A percentile compares a stretch with the other conserved stretches of the same genome.
These are phyloP conservation scores for Craterostigma plantagineum DNA, from an alignment of 257 asterid genomes.

Conservation along the genomic window DNA sequence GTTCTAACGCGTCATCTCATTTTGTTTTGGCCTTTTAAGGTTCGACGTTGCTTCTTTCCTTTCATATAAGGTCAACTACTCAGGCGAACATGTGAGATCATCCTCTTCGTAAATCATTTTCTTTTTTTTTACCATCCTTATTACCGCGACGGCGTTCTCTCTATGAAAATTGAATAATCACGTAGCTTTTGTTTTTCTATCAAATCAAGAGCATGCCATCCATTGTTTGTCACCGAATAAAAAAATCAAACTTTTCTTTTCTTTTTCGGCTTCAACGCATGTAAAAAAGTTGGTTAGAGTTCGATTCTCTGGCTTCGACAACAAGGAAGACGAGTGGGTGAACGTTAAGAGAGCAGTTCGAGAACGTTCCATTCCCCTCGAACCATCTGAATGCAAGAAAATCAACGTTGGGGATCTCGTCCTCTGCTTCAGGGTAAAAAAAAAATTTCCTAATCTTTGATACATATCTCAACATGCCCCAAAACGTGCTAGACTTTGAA, in stretches of 20 bases:
- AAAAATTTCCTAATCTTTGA: conserved; percentile 3
- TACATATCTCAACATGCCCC: too few relatives aligned
- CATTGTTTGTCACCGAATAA: too few relatives aligned
- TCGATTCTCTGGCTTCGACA: conserved; percentile 64
- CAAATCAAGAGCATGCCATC: too few relatives aligned
- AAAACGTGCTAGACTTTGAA: too few relatives aligned
- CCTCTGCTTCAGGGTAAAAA: conserved; percentile 72
- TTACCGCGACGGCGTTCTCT: neutral
- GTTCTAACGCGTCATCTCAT: conserved; percentile 7
- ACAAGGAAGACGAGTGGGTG: conserved; percentile 89
- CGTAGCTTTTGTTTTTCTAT: too few relatives aligned
- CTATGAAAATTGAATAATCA: too few relatives aligned
- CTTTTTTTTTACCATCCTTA: neutral
- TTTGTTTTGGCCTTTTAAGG: conserved; percentile 28
- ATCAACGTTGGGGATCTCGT: conserved; percentile 58
- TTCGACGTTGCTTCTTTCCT: conserved; percentile 71
- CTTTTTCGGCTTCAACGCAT: neutral
- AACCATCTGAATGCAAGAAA: conserved; percentile 48
- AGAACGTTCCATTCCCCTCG: conserved; percentile 76
- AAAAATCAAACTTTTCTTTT: too few relatives aligned
- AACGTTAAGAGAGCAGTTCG: conserved; percentile 39
- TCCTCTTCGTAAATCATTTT: conserved; percentile 5
- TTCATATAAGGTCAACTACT: conserved; percentile 30
- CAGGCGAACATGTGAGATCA: conserved; percentile 66
- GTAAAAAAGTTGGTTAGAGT: conserved; percentile 53